phyloP scores from a whole-genome alignment of 2,329 filamentous ascomycete species.

The Decorospora gaudefroyi region DNA sequence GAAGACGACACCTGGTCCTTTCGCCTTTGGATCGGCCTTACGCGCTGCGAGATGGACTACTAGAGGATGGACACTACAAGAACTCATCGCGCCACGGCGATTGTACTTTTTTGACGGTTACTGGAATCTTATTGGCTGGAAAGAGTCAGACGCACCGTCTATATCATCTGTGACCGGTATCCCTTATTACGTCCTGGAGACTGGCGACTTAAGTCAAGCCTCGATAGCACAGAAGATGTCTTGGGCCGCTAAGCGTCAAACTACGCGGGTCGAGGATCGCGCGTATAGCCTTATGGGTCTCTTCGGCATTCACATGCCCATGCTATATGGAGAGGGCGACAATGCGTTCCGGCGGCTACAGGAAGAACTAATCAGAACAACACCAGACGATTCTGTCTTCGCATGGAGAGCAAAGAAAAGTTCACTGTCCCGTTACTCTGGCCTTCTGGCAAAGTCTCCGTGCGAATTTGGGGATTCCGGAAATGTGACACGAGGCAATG shows the following conservation, averaged over 20 bases:
- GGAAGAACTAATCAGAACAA: constrained; percentile 5
- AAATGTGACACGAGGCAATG: background rate
- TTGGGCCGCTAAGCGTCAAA: constrained; percentile 20
- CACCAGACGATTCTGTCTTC: constrained; percentile 8
- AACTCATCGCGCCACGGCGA: background rate
- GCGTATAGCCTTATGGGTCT: constrained; percentile 26
- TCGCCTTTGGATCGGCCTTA: constrained; percentile 15
- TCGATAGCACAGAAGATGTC: background rate
- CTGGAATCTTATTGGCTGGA: background rate
- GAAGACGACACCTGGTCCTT: too few species aligned
- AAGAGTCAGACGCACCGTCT: background rate
- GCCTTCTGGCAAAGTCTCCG: constrained; percentile 6
- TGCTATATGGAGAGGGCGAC: constrained; percentile 19
- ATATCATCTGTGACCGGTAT: background rate
- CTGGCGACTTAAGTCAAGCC: background rate
- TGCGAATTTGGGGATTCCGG: background rate
- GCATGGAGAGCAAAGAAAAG: constrained; percentile 3
- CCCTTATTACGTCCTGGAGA: background rate
- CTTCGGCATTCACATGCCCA: constrained; percentile 24
- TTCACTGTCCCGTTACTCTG: background rate
- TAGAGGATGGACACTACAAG: constrained; percentile 1
- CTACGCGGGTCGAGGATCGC: constrained; percentile 22
- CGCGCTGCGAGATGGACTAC: background rate
- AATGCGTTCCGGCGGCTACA: constrained; percentile 7
- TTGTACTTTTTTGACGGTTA: background rate